Evolutionary conservation across 2,329 filamentous ascomycete genomes (phyloP), one percentile per base, ranked within the genome.

Genomic region (Furcasterigmium furcatum): DNA sequence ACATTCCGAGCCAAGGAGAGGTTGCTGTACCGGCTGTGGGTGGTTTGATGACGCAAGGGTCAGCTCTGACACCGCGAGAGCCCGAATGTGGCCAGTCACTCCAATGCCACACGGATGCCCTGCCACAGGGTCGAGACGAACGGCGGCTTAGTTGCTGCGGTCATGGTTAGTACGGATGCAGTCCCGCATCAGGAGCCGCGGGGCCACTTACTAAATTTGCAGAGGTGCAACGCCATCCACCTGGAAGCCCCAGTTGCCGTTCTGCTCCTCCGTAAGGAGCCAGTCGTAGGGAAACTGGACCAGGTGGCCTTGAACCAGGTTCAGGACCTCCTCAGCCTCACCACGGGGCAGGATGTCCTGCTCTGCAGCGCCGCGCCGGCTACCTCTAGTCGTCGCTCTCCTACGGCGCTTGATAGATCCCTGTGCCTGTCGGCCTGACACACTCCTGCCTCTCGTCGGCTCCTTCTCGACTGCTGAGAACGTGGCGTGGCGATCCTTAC

Each of bases 251-350:
- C 94, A 99, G 62, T 96, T 95, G 46, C 91, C 89, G 54, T 90
- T 91, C 59, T 85, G 82, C 72, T 97, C 94, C 69, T 97, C 94
- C 46, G 85, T 87, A 56, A 87, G 80, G 44, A 96, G 80, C 91
- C 95, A 99, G 59, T 99, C 90, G 66, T 97, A 96, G 6, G 94
- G 94, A 74, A 95, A 99, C 52, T 89, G 73, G 21, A 99, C 91
- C 43, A 99, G 66, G 62, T 91, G 84, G 2, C 94, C 94, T 65
- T 97, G 92, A 21, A 94, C 79, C 70, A 94, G 71, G 52, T 82
- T 80, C 54, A 96, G 72, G 54, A 97, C 68, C 55, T 88, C 86
- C 62, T 95, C 91, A 2, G 91, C 88, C 54, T 95, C 88, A 6
- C 79, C 77, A 45, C 80, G 81, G 22, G 79, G 77, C 44, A 96